Base-by-base conservation (phyloP, 805 yeast genomes). In the Barnettozyma californica region DNA sequence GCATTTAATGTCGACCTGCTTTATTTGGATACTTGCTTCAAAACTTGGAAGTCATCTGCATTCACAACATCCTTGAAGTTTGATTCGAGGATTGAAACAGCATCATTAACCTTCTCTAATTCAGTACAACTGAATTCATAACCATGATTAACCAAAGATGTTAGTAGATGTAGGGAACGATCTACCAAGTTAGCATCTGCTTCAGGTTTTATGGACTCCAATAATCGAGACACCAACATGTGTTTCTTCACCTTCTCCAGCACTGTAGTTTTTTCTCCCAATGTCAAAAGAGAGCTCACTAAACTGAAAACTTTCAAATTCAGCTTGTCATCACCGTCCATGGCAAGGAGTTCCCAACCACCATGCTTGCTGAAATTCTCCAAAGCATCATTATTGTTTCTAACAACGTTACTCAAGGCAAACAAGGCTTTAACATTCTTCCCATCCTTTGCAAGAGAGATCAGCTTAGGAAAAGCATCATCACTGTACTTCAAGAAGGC, bases 331-430 rank as follows among this genome's bases (percentile, higher is more conserved):
- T 54, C 45, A 35, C 61, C 53, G 5, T 45, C 36, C 1, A 46
- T 39, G 13, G 53, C 55, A 18, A 50, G 40, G 23, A 65, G 53
- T 5, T 69, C 68, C 84, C 95, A 84, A 9, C 97, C 97, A 16
- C 76, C 63, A 5, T 64, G 55, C 27, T 69, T 63, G 37, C 70
- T 77, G 58, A 94, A 92, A 51, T 70, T 62, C 5, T 69, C 66
- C 49, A 80, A 80, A 3, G 81, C 84, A 0, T 67, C 68, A 25
- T 68, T 66, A 60, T 80, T 83, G 67, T 92, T 91, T 60, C 95
- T 79, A 7, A 89, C 66, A 13, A 83, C 70, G 36, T 84, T 81
- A 0, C 95, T 78, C 16, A 92, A 66, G 0, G 97, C 96, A 62
- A 86, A 87, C 25, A 90, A 61, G 0, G 88, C 81, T 63, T 91